Evolutionary conservation across 2,329 filamentous ascomycete species (phyloP).

Genomic region (Sarocladiaceae sp.): DNA sequence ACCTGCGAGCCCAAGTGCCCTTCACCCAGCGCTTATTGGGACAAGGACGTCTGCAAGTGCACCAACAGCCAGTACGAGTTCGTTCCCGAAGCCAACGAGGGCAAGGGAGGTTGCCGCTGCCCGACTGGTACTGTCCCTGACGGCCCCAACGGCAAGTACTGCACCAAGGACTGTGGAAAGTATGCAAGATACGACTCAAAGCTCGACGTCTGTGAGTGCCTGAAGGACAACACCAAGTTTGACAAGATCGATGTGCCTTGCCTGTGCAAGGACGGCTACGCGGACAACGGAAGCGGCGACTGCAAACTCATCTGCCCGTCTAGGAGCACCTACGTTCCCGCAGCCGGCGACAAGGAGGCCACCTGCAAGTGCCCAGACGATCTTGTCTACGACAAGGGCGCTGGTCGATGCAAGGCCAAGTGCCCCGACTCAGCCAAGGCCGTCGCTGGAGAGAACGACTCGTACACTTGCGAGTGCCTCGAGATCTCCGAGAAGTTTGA

Average conservation of each 20-base stretch:
- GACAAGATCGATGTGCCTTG: not conserved
- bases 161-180: not conserved
- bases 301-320: not conserved
- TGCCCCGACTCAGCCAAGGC: not conserved
- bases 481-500: not conserved
- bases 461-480: not conserved
- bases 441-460: not conserved
- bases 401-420: not conserved
- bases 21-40: not conserved
- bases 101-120: constrained; percentile 4
- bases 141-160: not conserved
- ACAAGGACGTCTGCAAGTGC: not conserved
- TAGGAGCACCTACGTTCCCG: not conserved
- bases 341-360: not conserved
- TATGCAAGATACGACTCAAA: not conserved
- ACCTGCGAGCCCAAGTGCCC: not conserved
- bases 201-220: not conserved
- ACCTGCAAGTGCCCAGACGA: not conserved
- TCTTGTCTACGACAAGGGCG: not conserved
- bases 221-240: not conserved
- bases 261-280: not conserved
- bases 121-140: not conserved
- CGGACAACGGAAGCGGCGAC: not conserved
- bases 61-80: not conserved
- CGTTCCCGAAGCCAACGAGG: not conserved